Conservation (phyloP, 305 asterid genomes). For the Euphrasia arctica region DNA sequence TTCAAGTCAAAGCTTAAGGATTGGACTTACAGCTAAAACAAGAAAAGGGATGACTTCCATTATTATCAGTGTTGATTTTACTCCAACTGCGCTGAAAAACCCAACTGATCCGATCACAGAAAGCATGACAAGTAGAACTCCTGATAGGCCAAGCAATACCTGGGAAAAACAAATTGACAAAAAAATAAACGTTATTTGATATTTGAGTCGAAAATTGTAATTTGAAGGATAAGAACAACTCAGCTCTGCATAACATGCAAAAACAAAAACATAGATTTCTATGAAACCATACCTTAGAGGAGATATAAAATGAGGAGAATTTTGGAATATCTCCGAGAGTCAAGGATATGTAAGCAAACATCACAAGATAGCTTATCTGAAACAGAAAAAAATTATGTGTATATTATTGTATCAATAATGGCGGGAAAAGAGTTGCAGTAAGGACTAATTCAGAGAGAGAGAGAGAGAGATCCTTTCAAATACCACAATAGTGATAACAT, state of each 20-base stretch:
- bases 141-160: slow-evolving; percentile 98
- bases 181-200: not conserved
- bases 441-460: not conserved
- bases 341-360: slow-evolving; percentile 99
- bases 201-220: not conserved
- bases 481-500: slow-evolving; percentile 94
- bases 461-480: slow-evolving; percentile 27
- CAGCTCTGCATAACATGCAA: slow-evolving; percentile 8
- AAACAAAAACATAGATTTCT: not conserved
- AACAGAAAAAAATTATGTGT: slow-evolving; percentile 25
- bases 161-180: slow-evolving; percentile 32
- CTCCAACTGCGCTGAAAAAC: slow-evolving; percentile 90
- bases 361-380: slow-evolving; percentile 99
- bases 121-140: slow-evolving; percentile 94
- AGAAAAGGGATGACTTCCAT: slow-evolving; percentile 99
- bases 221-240: not conserved
- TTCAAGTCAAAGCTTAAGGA: slow-evolving; percentile 20
- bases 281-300: slow-evolving; percentile 80
- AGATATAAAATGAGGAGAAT: slow-evolving; percentile 72
- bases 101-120: slow-evolving; percentile 99
- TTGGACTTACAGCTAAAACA: slow-evolving; percentile 88
- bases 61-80: slow-evolving; percentile 92
- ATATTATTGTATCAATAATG: not conserved
- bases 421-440: slow-evolving; percentile 11
- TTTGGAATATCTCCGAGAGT: slow-evolving; percentile 91